Evolutionary conservation across 306 rosid species (phyloP), one percentile per base, ranked within the genome.

Genomic region (Styphnolobium japonicum): DNA sequence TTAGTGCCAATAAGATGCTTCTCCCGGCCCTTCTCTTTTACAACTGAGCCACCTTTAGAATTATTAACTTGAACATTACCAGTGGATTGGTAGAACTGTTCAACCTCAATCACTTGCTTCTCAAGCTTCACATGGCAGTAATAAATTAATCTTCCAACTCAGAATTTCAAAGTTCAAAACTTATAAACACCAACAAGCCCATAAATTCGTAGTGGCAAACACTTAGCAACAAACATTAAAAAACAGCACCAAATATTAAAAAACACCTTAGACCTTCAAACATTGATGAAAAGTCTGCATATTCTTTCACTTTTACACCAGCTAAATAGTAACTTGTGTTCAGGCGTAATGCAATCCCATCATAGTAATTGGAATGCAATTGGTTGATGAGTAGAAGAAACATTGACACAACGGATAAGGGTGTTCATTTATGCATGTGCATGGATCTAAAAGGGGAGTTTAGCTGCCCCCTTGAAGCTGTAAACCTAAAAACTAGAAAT

Each of bases 11-110:
- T 81, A 36, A 87, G 56, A 74, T 74, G 86, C 80, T 79, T 90
- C 34, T 89, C 97, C 71, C 84, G 77, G 14, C 86, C 87, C 60
- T 87, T 88, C 40, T 90, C 96, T 78, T 85, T 90, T 40, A 23
- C 71, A 53, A 43, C 71, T n/a, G 87, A 80, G 75, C 86, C 75
- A 12, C 86, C 82, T 83, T 86, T 90, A 82, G 87, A 84, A 46
- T 85, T 81, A 75, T 80, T 85, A 29, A 56, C 80, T 63, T 85
- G 86, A 85, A 53, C 78, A 18, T 80, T 63, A 12, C 78, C 72
- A 3, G 23, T 53, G 6, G 78, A 62, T 62, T 25, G 55, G 56
- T 82, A 87, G 83, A 83, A 87, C 27, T 81, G 87, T 79, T 88
- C 93, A 37, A 93, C 74, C 73, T 91, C 90, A 25, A 70, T 46